These are phyloP conservation scores for Hypoxylon rickii DNA, from an alignment of 495 filamentous ascomycete species.

Conservation along the genomic window DNA sequence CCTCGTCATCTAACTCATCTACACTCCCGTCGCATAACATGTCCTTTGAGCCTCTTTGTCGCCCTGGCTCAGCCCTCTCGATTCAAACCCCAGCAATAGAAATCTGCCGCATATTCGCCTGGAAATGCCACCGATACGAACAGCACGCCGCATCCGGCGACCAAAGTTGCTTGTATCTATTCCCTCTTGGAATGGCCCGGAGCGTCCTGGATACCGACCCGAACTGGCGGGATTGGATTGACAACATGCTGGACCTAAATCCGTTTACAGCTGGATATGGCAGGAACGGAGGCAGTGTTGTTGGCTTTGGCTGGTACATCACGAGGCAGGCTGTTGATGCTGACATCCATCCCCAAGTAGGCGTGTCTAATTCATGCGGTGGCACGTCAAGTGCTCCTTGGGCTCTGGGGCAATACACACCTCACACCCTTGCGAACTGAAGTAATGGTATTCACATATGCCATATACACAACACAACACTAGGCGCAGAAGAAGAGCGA, in stretches of 20 bases:
- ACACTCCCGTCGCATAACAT: not conserved
- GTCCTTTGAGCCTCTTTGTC: constrained; percentile 25
- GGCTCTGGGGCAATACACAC: too few species aligned
- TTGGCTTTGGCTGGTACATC: constrained; percentile 26
- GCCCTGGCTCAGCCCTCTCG: constrained; percentile 18
- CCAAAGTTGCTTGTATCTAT: constrained; percentile 31
- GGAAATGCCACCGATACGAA: constrained; percentile 28
- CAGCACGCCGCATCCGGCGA: constrained; percentile 10
- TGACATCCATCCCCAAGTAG: too few species aligned
- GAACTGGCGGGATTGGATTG: constrained; percentile 19
- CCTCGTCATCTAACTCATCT: constrained; percentile 1
- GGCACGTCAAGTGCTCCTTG: too few species aligned
- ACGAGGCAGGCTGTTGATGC: constrained; percentile 22
- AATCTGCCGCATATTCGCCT: constrained; percentile 30
- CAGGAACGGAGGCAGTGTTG: constrained; percentile 19
- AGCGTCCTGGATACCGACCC: constrained; percentile 21
- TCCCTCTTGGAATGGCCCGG: constrained; percentile 31
- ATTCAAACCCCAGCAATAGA: constrained; percentile 32
- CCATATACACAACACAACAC: constrained; percentile 5
- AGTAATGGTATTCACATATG: too few species aligned
- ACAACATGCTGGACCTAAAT: constrained; percentile 24
- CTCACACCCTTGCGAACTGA: too few species aligned
- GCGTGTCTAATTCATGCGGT: too few species aligned
- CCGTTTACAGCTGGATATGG: constrained; percentile 25
- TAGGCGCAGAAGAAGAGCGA: not conserved